These are phyloP conservation scores for Pleurotus citrinopileatus DNA, from an alignment of 768 basidiomycete genomes.

Conservation along the genomic window DNA sequence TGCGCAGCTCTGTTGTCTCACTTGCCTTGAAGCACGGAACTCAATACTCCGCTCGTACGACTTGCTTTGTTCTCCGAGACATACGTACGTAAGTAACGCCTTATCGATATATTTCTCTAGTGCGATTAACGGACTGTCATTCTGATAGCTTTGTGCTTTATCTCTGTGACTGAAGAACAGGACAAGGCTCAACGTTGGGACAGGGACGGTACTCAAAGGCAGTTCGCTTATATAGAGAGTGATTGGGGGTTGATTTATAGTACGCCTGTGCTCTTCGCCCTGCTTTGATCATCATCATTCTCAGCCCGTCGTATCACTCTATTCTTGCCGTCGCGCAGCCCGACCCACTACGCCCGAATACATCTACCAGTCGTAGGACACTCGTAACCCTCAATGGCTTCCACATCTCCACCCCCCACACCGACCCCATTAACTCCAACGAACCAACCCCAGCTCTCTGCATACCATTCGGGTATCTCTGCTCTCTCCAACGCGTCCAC, in stretches of 20 bases:
- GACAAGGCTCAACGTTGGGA: no score
- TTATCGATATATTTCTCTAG: neutral
- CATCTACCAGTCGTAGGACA: neutral
- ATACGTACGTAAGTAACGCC: neutral
- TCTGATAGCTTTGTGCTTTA: neutral
- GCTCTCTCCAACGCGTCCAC: neutral
- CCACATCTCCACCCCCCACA: neutral
- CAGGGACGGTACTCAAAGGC: no score
- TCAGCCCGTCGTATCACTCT: no score
- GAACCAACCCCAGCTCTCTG: neutral
- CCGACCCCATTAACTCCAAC: neutral
- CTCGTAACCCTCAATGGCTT: neutral
- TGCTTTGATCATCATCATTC: no score
- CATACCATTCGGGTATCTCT: neutral
- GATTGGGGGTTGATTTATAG: no score
- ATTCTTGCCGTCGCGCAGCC: no score
- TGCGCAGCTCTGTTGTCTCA: neutral
- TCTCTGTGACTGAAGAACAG: neutral
- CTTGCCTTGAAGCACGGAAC: neutral
- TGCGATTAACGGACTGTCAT: neutral
- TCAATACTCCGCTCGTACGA: neutral
- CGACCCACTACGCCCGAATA: neutral
- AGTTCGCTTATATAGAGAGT: no score
- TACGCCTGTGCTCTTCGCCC: no score
- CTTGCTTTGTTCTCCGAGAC: neutral